Evolutionary conservation across 129 eudicot genomes (phyloP).

Genomic region (Tagetes patula): DNA sequence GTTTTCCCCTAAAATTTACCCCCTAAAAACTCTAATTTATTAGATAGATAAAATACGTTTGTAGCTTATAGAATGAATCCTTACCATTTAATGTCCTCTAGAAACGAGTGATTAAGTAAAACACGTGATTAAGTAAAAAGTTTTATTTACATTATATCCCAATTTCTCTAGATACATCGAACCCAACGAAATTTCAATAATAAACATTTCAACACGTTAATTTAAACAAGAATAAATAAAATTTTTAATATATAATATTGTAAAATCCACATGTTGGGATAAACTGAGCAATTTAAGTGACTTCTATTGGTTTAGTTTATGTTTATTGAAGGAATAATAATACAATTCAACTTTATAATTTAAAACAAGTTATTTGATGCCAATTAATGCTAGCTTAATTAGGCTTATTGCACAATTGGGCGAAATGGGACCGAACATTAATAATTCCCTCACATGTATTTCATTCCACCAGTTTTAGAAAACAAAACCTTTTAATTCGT

Average conservation of each 20-base stretch:
- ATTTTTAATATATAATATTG: background rate
- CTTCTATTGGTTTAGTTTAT: background rate
- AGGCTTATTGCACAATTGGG: slow-evolving; percentile 18
- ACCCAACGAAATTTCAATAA: slow-evolving; percentile 18
- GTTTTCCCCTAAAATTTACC: too few relatives aligned
- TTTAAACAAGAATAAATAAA: background rate
- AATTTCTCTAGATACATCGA: slow-evolving; percentile 12
- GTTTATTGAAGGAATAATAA: slow-evolving; percentile 20
- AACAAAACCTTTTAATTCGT: background rate
- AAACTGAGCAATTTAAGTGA: slow-evolving; percentile 9
- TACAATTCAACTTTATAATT: background rate
- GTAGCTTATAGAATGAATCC: too few relatives aligned
- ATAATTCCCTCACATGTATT: slow-evolving; percentile 24
- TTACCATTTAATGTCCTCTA: too few relatives aligned
- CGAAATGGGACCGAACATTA: slow-evolving; percentile 23
- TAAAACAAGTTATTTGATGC: slow-evolving; percentile 18
- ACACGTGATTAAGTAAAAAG: too few relatives aligned
- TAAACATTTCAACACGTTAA: background rate
- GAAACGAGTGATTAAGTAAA: too few relatives aligned
- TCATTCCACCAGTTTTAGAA: background rate
- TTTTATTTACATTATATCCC: background rate
- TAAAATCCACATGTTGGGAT: slow-evolving; percentile 17
- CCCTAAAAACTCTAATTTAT: too few relatives aligned
- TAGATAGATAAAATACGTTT: too few relatives aligned
- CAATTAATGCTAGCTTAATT: slow-evolving; percentile 11